These are phyloP conservation scores for Pseudogymnoascus sp. DNA, from an alignment of 2,329 filamentous ascomycete genomes.

Conservation along the genomic window DNA sequence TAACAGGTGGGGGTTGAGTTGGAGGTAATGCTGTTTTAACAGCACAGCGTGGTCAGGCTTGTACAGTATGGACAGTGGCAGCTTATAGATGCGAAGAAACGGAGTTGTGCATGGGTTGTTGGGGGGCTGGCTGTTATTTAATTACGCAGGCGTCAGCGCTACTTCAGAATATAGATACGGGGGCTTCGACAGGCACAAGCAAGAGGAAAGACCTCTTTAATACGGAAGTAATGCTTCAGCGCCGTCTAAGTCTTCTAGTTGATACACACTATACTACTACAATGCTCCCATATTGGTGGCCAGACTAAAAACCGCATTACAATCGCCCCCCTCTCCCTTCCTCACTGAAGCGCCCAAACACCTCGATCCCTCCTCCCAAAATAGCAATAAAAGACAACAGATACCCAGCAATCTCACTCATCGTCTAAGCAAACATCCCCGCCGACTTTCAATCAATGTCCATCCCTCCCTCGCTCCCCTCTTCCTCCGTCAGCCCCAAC, in stretches of 20 bases:
- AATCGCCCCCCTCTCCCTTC: not conserved
- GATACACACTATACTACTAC: constrained; percentile 9
- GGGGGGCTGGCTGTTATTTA: not conserved
- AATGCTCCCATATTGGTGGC: not conserved
- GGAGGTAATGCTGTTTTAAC: not conserved
- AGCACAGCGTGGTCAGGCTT: not conserved
- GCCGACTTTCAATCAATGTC: constrained; percentile 23
- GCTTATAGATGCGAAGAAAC: not conserved
- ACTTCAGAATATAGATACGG: not conserved
- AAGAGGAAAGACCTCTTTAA: not conserved
- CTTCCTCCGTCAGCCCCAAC: constrained; percentile 28
- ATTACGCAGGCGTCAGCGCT: not conserved
- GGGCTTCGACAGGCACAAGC: not conserved
- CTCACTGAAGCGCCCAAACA: not conserved
- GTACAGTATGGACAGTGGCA: not conserved
- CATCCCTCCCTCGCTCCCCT: constrained; percentile 26
- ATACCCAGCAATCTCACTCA: not conserved
- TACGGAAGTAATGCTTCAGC: not conserved
- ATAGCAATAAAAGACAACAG: not conserved
- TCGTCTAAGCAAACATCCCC: not conserved
- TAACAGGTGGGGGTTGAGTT: not conserved
- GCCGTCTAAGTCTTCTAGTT: not conserved
- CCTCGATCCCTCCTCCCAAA: not conserved
- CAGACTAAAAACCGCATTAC: constrained; percentile 4
- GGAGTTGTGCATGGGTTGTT: not conserved